Evolutionary conservation across 2,329 filamentous ascomycete genomes (phyloP).

Genomic region (Juglanconis sp.): DNA sequence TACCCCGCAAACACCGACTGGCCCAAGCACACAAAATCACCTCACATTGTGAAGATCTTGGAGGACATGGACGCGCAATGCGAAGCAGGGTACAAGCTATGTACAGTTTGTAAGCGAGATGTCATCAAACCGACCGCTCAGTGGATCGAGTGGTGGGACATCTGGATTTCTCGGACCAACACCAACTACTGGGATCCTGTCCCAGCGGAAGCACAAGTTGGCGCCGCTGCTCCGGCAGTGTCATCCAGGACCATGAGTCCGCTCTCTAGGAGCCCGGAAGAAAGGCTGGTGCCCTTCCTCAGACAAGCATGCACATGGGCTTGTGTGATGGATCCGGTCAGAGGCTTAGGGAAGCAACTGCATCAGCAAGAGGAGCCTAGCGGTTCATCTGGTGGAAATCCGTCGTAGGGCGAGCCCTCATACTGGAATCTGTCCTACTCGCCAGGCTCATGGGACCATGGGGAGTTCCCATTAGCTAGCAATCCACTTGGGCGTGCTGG

Average conservation of each 20-base stretch:
- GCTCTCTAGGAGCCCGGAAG: slow-evolving; percentile 30
- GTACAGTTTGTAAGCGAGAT: slow-evolving; percentile 48
- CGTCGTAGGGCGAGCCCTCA: background rate
- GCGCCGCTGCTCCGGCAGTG: slow-evolving; percentile 1
- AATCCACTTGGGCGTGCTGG: no score
- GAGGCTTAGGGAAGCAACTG: slow-evolving; percentile 3
- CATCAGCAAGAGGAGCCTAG: no score
- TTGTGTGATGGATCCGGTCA: slow-evolving; percentile 37
- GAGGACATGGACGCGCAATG: slow-evolving; percentile 38
- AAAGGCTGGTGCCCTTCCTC: slow-evolving; percentile 43
- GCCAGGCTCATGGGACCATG: background rate
- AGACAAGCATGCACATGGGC: slow-evolving; percentile 48
- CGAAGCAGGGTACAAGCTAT: slow-evolving; percentile 46
- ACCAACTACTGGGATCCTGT: background rate
- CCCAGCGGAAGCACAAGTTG: background rate
- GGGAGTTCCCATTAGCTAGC: no score
- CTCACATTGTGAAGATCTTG: slow-evolving; percentile 39
- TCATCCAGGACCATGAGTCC: slow-evolving; percentile 18
- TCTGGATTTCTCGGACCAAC: slow-evolving; percentile 32
- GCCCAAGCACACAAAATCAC: slow-evolving; percentile 39
- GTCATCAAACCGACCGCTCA: slow-evolving; percentile 51
- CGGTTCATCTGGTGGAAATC: no score
- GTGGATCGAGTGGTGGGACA: slow-evolving; percentile 63
- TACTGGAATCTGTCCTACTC: background rate
- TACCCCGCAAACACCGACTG: slow-evolving; percentile 39